These are phyloP conservation scores for Gaeumannomyces sp. DNA, from an alignment of 2,329 filamentous ascomycete genomes.

Conservation along the genomic window DNA sequence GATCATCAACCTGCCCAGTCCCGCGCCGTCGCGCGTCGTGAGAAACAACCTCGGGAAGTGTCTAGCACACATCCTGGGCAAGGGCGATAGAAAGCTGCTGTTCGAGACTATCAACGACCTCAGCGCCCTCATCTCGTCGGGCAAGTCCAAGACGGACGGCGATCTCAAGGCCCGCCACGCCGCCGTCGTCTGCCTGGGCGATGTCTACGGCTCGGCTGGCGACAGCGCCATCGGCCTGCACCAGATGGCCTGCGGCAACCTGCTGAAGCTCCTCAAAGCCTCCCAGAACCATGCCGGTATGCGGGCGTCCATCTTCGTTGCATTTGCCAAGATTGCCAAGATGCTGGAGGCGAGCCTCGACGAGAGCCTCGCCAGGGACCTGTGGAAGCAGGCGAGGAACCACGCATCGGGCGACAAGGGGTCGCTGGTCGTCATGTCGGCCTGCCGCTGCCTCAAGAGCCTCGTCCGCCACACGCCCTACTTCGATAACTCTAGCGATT, in stretches of 20 bases:
- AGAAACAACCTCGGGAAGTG: conserved; percentile 83
- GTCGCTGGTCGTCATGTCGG: conserved; percentile 68
- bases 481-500: conserved; percentile 84
- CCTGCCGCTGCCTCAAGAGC: conserved; percentile 72
- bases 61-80: conserved; percentile 73
- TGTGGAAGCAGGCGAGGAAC: conserved; percentile 86
- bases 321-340: conserved; percentile 67
- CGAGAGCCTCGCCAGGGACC: conserved; percentile 76
- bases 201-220: conserved; percentile 85
- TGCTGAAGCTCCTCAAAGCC: conserved; percentile 75
- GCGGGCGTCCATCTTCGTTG: conserved; percentile 68
- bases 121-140: conserved; percentile 58
- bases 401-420: conserved; percentile 76
- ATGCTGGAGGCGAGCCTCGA: conserved; percentile 76
- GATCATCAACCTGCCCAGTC: conserved; percentile 75
- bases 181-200: conserved; percentile 77
- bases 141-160: conserved; percentile 69
- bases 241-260: conserved; percentile 61
- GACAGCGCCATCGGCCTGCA: conserved; percentile 87
- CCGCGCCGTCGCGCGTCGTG: conserved; percentile 79
- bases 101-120: conserved; percentile 95
- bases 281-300: conserved; percentile 76
- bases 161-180: conserved; percentile 75
- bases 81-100: conserved; percentile 83
- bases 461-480: conserved; percentile 67